Base-by-base conservation (phyloP, 2,329 filamentous ascomycete genomes). In the Rhynchosporium agropyri region DNA sequence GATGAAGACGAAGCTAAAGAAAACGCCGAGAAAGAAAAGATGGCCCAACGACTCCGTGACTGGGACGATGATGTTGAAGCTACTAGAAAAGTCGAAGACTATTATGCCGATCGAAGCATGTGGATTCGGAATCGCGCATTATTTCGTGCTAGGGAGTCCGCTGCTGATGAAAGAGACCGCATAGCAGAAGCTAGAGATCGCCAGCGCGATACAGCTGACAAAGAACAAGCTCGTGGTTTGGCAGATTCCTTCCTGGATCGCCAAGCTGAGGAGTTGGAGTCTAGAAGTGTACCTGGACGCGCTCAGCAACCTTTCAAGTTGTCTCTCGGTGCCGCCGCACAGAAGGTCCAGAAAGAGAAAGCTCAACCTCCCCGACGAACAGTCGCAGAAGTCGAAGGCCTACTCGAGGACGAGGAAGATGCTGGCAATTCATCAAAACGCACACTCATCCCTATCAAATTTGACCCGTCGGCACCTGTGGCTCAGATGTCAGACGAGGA, bases 361-460 rank as follows among this genome's bases (percentile, higher is more conserved):
- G 80, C 80, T 46, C 81, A 81, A 13, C 79, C 84, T 0, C 81
- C 84, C 63, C 85, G 91, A 64, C 89, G 92, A 65, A 96, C 92
- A 0, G 89, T 96, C 65, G 92, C 92, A 62, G 95, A 99, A 74
- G 91, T 99, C 61, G 95, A 98, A 79, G 92, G 92, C 38, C 81
- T 99, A 0, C 81, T 99, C 68, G 95, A 98, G 78, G 93, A 98
- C 76, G 95, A 98, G 76, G 95, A 98, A 73, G 90, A 95, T 66
- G 80, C 80, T n/a, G 85, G 89, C 56, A 79, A 82, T 56, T 83
- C 84, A 28, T 84, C 85, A 4, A 91, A 89, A 76, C 86, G 91
- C 7, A 89, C 88, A 63, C 87, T 96, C 58, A 83, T 95, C 42
- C 90, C 92, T 3, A 93, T 95, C 75, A 89, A 91, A 73, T 92